Percentiles rank a stretch among this genome's conserved stretches.
Evolutionary conservation across 225 moss, liverwort and hornwort genomes (phyloP).

Genomic region (Sphagnum tenellum): DNA sequence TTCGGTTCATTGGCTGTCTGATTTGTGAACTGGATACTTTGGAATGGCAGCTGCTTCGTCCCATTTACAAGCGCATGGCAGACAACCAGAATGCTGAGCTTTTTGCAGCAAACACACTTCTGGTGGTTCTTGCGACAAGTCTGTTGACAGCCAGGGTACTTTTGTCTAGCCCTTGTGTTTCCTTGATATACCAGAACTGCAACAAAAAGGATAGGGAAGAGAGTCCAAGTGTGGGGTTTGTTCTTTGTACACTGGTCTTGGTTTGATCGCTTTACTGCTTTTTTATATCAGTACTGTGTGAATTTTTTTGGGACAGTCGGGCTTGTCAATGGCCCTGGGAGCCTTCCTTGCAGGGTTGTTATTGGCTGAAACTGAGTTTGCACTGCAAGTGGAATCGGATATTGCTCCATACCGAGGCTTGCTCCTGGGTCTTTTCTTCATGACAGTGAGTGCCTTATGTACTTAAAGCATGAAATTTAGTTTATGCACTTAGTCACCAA

Average conservation of each 20-base stretch:
- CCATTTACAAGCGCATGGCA: conserved; percentile 90
- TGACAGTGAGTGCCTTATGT: conserved; percentile 54
- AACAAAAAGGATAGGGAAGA: not conserved
- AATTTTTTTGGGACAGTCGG: conserved; percentile 44
- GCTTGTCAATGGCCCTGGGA: conserved; percentile 96
- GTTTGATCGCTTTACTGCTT: too few relatives aligned
- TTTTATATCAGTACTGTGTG: not conserved
- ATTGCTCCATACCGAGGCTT: conserved; percentile 89
- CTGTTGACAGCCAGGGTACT: conserved; percentile 85
- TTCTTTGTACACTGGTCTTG: too few relatives aligned
- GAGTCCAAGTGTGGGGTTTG: too few relatives aligned
- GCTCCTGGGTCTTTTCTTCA: conserved; percentile 85
- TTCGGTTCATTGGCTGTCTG: too few relatives aligned
- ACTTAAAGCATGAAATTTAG: too few relatives aligned
- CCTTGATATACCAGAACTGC: not conserved
- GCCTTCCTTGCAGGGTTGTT: conserved; percentile 90
- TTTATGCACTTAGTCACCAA: too few relatives aligned
- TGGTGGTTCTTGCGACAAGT: conserved; percentile 85
- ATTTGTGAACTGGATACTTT: too few relatives aligned
- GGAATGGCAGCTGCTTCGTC: conserved; percentile 65
- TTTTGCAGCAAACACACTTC: conserved; percentile 83
- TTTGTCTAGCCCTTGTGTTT: not conserved
- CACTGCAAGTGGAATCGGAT: conserved; percentile 90
- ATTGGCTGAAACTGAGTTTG: conserved; percentile 87
- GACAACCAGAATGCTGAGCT: conserved; percentile 92